Evolutionary conservation across 345 rosid genomes (phyloP).

Genomic region (Cardamine resedifolia): DNA sequence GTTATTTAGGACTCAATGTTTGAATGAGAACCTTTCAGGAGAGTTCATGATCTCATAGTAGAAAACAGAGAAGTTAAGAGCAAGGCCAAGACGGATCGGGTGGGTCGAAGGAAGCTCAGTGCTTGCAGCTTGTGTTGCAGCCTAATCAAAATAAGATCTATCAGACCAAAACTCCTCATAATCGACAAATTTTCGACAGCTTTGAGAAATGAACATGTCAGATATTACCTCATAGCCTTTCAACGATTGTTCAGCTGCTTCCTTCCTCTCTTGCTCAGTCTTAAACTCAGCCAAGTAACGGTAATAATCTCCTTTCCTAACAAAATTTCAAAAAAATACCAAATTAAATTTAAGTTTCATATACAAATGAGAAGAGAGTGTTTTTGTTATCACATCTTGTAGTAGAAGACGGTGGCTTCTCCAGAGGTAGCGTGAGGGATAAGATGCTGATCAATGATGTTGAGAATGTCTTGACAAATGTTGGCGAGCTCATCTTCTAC

Average conservation of each 20-base stretch:
- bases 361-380: neutral
- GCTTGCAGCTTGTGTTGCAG: conserved; percentile 87
- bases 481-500: conserved; percentile 91
- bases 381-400: conserved; percentile 66
- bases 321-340: neutral
- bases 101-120: conserved; percentile 95
- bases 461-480: conserved; percentile 80
- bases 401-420: conserved; percentile 97
- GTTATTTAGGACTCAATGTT: neutral
- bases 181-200: neutral
- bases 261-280: conserved; percentile 85
- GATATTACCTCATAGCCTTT: conserved; percentile 83
- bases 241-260: conserved; percentile 84
- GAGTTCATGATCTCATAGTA: conserved; percentile 99
- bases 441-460: conserved; percentile 83
- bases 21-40: conserved; percentile 70
- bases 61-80: conserved; percentile 98
- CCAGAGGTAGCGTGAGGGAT: conserved; percentile 79
- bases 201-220: neutral
- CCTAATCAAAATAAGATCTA: conserved; percentile 41
- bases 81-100: conserved; percentile 98
- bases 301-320: conserved; percentile 93
- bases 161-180: neutral
- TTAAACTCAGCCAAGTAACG: conserved; percentile 97
- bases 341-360: neutral